Base-by-base conservation (phyloP, 1,139 yeast genomes). In the Saccharomycopsis crataegensis region DNA sequence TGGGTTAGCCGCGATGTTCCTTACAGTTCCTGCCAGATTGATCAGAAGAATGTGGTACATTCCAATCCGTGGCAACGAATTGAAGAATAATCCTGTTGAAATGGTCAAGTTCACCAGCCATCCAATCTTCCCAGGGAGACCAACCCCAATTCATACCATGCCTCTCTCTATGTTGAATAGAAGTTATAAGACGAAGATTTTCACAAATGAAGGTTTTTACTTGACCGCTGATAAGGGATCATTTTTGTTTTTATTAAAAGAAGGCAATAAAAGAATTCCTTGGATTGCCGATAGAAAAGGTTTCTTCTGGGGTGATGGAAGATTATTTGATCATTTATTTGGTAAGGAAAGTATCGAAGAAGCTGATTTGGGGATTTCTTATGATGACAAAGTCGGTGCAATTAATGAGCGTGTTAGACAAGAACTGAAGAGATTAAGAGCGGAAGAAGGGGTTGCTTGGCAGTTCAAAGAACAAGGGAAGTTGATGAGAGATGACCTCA, bases 251-350 rank as follows among this genome's bases (percentile, higher is more conserved):
- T 78, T 85, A 46, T 68, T 88, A 58, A 81, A 78, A 65, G 93
- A 86, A 62, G 70, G 72, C 51, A 76, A 78, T 17, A 68, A 66
- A 49, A 72, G 74, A 56, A 72, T 78, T 50, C 88, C 85, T 49
- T 87, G 93, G 90, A 73, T 86, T 17, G 83, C 87, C 28, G 96
- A 88, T 65, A 74, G 96, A 60, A 83, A 82, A 62, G 96, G 96
- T 16, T 86, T 82, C 74, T 88, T 86, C 70, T 88, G 96, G 96
- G 89, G 93, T 38, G 96, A 88, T 66, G 96, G 96, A 7, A 74
- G 96, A 57, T 86, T 88, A 1, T 85, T 83, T 68, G 96, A 88
- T 67, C 79, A 80, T 54, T 64, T 88, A 34, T 85, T 88, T 62
- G 94, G 95, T 37, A 83, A 86, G 62, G 95, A 87, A 65, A 70